Conservation (phyloP, 208 protist genomes). For the Phytomonas serpens region DNA sequence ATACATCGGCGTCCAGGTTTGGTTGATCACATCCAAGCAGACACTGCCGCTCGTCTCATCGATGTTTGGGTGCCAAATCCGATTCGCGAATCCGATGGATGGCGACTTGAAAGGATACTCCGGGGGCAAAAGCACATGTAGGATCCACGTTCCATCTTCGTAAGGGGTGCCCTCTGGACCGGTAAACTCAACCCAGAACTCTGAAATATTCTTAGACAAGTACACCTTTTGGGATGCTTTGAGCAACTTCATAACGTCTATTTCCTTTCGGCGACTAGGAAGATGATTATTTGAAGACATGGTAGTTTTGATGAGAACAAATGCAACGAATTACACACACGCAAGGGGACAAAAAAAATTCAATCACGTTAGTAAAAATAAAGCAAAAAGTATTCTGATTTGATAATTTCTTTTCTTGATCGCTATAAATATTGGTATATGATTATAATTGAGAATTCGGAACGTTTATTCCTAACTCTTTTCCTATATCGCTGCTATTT, state of each 20-base stretch:
- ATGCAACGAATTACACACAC: constrained; percentile 10
- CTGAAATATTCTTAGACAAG: constrained; percentile 84
- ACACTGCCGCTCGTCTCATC: constrained; percentile 97
- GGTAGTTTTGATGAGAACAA: constrained; percentile 2
- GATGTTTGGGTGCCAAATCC: constrained; percentile 98
- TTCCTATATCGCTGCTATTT: background rate
- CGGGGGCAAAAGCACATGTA: constrained; percentile 94
- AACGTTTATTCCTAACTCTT: background rate
- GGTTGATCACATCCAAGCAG: constrained; percentile 99
- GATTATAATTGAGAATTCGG: background rate
- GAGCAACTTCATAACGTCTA: constrained; percentile 97
- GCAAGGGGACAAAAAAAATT: constrained; percentile 8
- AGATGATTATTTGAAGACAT: constrained; percentile 12
- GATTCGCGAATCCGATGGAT: constrained; percentile 97
- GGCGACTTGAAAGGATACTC: constrained; percentile 98
- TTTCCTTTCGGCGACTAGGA: constrained; percentile 75
- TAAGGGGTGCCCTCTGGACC: constrained; percentile 96
- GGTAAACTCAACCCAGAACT: constrained; percentile 96
- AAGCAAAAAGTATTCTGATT: constrained; percentile 3
- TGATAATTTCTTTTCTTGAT: background rate
- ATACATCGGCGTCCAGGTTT: constrained; percentile 99
- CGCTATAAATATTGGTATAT: background rate
- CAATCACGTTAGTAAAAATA: constrained; percentile 1
- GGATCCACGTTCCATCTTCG: constrained; percentile 94
- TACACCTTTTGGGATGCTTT: constrained; percentile 92